Evolutionary conservation across 164 flowering plant species (phyloP).

Genomic region (Paratinospora sagittata): DNA sequence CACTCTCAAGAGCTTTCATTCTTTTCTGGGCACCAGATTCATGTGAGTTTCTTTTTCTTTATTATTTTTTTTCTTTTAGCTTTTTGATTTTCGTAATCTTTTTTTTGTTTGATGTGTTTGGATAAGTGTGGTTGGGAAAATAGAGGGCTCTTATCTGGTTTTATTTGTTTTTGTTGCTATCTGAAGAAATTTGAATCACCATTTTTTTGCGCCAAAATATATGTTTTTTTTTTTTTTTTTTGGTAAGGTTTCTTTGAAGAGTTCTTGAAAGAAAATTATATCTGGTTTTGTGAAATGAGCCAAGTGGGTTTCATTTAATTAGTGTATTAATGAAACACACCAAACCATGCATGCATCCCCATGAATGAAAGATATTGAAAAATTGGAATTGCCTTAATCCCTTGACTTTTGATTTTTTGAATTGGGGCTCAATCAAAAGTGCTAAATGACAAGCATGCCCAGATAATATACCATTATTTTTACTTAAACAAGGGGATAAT

Average conservation of each 20-base stretch:
- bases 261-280: no score
- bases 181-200: not conserved
- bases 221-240: not conserved
- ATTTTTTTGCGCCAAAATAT: slow-evolving; percentile 1
- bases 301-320: not conserved
- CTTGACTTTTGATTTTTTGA: not conserved
- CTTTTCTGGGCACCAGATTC: slow-evolving; percentile 46
- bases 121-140: slow-evolving; percentile 1
- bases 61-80: not conserved
- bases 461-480: no score
- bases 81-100: not conserved
- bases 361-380: not conserved
- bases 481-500: not conserved
- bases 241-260: not conserved
- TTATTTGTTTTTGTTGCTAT: not conserved
- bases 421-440: not conserved
- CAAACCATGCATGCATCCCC: not conserved
- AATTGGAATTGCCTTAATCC: not conserved
- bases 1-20: slow-evolving; percentile 55
- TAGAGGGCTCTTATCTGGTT: not conserved
- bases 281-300: not conserved
- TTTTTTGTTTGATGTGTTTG: not conserved
- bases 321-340: not conserved
- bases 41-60: slow-evolving; percentile 34
- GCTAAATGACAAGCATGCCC: not conserved